Evolutionary conservation across 768 basidiomycete genomes (phyloP), one percentile per base, ranked within the genome.

Genomic region (Amyloporia xantha): DNA sequence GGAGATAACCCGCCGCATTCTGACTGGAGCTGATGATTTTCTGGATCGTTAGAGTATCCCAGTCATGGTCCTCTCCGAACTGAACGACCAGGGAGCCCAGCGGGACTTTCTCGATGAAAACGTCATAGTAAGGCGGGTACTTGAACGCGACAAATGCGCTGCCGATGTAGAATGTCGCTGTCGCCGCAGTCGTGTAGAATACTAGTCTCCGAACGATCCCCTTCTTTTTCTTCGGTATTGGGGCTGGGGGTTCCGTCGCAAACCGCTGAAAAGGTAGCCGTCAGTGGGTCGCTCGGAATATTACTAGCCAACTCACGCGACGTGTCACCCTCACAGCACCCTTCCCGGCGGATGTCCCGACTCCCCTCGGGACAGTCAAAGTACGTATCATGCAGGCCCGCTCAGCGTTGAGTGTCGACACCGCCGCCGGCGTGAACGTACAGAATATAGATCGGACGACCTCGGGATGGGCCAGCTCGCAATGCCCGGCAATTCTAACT

Each of bases 61-160:
- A 93, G 12, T 81, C 76, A 49, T 81, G 71, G 24, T 76, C 72
- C 60, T 96, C 91, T 9, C 86, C 87, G 60, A 81, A 91, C 50
- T 93, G 85, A 35, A 94, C 72, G 66, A 94, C 73, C 15, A 77
- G 62, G 53, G 84, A 77, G 24, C 83, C 92, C 33, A 89, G 73
- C 2, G 94, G 94, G 47, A 93, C 81, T 37, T 78, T 73, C 57
- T 84, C 79, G 48, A 81, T 75, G 73, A 96, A 96, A 63, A 95
- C 75, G 55, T 94, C 86, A 62, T 87, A 82, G 71, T 94, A 96
- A 2, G 71, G 65, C 56, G 83, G 84, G 65, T 78, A 82, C 59
- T 85, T 77, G 70, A 86, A 85, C 19, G 90, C 80, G 50, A 82
- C 69, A 65, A 88, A 86, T 7, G 84, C 78, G 66, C 91, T 91